These are phyloP conservation scores for Exophiala phaeomuriformis DNA, from an alignment of 2,329 filamentous ascomycete species.

Conservation along the genomic window DNA sequence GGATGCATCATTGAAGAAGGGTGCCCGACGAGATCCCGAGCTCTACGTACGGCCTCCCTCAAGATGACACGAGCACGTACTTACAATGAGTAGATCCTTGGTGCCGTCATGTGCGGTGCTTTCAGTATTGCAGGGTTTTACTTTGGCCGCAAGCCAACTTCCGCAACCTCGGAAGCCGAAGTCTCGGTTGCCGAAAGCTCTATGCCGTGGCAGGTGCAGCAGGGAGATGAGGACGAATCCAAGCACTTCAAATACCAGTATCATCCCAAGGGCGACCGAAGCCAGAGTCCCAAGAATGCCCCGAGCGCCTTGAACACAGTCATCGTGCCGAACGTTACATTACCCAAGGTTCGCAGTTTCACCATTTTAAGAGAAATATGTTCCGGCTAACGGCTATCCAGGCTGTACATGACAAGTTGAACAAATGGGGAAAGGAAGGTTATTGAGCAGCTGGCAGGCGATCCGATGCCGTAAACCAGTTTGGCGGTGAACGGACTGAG, in stretches of 20 bases:
- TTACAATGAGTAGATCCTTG: constrained; percentile 60
- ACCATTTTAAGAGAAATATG: neutral
- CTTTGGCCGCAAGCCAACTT: constrained; percentile 76
- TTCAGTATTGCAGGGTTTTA: constrained; percentile 79
- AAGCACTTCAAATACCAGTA: constrained; percentile 65
- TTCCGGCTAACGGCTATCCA: constrained; percentile 33
- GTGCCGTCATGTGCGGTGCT: constrained; percentile 82
- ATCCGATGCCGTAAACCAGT: neutral
- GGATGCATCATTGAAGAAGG: constrained; percentile 45
- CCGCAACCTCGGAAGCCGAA: constrained; percentile 68
- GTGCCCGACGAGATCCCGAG: constrained; percentile 63
- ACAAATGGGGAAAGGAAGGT: constrained; percentile 99
- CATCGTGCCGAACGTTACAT: constrained; percentile 83
- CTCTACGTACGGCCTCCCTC: constrained; percentile 54
- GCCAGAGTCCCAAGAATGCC: constrained; percentile 70
- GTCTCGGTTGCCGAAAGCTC: constrained; percentile 67
- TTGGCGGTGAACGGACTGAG: neutral
- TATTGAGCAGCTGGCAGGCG: constrained; percentile 45
- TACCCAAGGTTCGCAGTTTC: constrained; percentile 66
- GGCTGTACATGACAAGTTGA: constrained; percentile 92
- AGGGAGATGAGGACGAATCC: constrained; percentile 54
- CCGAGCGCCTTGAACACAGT: constrained; percentile 94
- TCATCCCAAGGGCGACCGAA: constrained; percentile 77
- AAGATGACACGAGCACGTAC: neutral
- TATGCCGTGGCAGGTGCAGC: constrained; percentile 83